Conservation (phyloP, 495 filamentous ascomycete genomes). For the Aspergillus taichungensis region DNA sequence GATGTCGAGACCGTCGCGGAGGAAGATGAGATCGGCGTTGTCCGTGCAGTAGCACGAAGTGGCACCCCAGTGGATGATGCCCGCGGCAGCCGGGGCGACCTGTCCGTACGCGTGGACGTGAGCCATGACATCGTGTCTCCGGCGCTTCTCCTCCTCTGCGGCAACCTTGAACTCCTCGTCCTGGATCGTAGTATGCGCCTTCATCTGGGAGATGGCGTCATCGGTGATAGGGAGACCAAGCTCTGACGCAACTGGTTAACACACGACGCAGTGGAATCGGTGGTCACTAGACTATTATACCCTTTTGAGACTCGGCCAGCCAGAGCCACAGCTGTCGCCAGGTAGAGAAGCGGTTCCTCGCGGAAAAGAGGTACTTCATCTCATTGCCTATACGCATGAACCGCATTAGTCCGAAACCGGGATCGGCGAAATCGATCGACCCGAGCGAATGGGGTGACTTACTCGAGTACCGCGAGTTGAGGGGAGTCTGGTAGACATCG, state of each 20-base stretch:
- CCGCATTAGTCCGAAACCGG: slow-evolving; percentile 14
- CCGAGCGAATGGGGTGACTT: slow-evolving; percentile 24
- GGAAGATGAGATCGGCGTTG: slow-evolving; percentile 82
- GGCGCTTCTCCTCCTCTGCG: slow-evolving; percentile 67
- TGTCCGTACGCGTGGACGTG: slow-evolving; percentile 68
- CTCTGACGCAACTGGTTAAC: slow-evolving; percentile 27
- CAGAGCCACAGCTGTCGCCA: slow-evolving; percentile 79
- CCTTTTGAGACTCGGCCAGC: slow-evolving; percentile 75
- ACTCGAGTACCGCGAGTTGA: slow-evolving; percentile 66
- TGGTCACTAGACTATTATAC: slow-evolving; percentile 23
- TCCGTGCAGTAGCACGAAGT: slow-evolving; percentile 66
- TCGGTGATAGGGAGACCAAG: slow-evolving; percentile 51
- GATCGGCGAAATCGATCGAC: neutral
- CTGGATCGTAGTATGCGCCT: slow-evolving; percentile 56
- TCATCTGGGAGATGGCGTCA: slow-evolving; percentile 70
- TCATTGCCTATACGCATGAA: slow-evolving; percentile 29
- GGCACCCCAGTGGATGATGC: slow-evolving; percentile 78
- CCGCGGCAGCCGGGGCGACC: slow-evolving; percentile 71
- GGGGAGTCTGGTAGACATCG: slow-evolving; percentile 64
- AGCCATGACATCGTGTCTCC: slow-evolving; percentile 63
- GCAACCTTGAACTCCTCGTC: slow-evolving; percentile 75
- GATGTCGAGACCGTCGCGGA: slow-evolving; percentile 65
- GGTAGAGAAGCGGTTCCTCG: slow-evolving; percentile 58
- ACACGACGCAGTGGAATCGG: slow-evolving; percentile 11
- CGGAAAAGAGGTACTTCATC: slow-evolving; percentile 57